Evolutionary conservation across 805 yeast species (phyloP), one percentile per base, ranked within the genome.

Genomic region (Brettanomyces custersianus): DNA sequence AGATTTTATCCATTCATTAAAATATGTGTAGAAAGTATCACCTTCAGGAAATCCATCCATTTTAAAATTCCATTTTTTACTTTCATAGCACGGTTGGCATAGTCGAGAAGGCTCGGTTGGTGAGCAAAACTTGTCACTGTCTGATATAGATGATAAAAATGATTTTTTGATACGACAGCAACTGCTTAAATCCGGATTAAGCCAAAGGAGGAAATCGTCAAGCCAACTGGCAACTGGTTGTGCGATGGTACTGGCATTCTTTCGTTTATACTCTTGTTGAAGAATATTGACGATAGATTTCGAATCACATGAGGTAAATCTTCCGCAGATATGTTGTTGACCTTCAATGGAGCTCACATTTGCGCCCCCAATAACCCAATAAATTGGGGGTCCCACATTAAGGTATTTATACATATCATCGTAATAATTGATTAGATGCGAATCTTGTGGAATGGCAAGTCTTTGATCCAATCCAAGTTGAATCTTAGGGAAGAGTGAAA

Each of bases 191-290:
- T 73, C 72, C 0, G 98, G 98, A 49, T 87, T 87, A 40, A 88
- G 62, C 81, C 90, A 90, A 25, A 78, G 69, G 42, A 90, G 65
- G 50, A 75, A 90, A 52, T 92, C 96, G 58, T 90, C 98, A 34
- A 88, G 62, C 97, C 97, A 90, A 45, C 82, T 81, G 1, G 96
- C 79, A 2, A 85, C 72, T 0, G 97, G 95, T 31, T 85, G 92
- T 2, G 73, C 69, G 23, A 90, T 68, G 3, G 81, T 78, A 2
- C 90, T 80, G 9, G 63, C 47, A 2, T 71, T 62, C 0, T 79
- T 65, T 24, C 95, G 63, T 41, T 76, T 74, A 38, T 81, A 70
- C 51, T 90, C 98, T 54, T 86, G 88, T 47, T 87, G 95, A 29
- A 90, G 55, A 6, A 88, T 66, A 48, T 87, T 92, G 1, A 81